These are phyloP conservation scores for Chaetothyriales sp. DNA, from an alignment of 2,329 filamentous ascomycete species.

Conservation along the genomic window DNA sequence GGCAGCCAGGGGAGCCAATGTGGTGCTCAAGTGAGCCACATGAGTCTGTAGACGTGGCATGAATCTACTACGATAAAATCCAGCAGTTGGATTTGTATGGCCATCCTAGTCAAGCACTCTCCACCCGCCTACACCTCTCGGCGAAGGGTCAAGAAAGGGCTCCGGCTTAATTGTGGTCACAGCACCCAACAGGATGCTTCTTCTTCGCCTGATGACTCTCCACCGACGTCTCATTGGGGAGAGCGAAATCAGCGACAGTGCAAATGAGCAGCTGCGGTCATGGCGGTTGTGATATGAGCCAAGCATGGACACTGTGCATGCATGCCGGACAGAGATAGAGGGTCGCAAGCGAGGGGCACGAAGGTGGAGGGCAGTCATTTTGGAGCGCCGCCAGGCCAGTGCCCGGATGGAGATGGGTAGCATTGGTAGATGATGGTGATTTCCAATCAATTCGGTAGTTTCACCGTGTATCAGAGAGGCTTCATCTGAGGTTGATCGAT, in stretches of 20 bases:
- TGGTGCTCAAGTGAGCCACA: slow-evolving; percentile 61
- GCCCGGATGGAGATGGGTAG: not conserved
- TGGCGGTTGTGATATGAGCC: slow-evolving; percentile 22
- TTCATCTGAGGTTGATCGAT: no score
- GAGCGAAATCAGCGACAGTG: slow-evolving; percentile 43
- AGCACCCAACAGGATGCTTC: slow-evolving; percentile 23
- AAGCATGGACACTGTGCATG: not conserved
- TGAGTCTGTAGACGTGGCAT: not conserved
- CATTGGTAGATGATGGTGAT: not conserved
- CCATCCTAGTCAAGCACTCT: slow-evolving; percentile 91
- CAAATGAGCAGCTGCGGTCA: slow-evolving; percentile 35
- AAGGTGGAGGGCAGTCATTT: not conserved
- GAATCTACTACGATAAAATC: not conserved
- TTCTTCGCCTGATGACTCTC: slow-evolving; percentile 68
- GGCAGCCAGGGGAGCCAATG: slow-evolving; percentile 80
- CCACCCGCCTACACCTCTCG: slow-evolving; percentile 75
- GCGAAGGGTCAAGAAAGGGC: slow-evolving; percentile 69
- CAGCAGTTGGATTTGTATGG: slow-evolving; percentile 43
- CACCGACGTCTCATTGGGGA: slow-evolving; percentile 63
- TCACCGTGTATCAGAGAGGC: no score
- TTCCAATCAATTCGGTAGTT: not conserved
- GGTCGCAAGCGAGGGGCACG: no score
- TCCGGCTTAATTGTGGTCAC: slow-evolving; percentile 98
- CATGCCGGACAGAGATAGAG: not conserved
- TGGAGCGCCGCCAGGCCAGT: not conserved